These are phyloP conservation scores for Giardia muris DNA, from an alignment of 208 protist genomes.

Conservation along the genomic window DNA sequence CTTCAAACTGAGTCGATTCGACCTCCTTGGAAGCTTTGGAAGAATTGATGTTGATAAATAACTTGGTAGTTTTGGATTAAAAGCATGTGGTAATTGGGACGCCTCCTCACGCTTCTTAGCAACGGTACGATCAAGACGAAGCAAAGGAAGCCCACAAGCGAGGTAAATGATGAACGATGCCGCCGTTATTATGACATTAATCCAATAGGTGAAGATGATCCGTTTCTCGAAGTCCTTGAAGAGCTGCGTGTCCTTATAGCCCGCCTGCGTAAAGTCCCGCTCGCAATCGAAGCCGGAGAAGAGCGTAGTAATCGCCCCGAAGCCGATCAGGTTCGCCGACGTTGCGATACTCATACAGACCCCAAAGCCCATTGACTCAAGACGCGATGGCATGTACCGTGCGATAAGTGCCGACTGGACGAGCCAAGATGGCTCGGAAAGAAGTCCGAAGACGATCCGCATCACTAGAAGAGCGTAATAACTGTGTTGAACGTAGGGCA, in stretches of 20 bases:
- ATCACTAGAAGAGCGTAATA: background rate
- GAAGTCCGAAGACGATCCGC: background rate
- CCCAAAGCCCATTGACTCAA: conserved; percentile 4
- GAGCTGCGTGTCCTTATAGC: background rate
- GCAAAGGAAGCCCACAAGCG: background rate
- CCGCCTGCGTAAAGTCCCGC: background rate
- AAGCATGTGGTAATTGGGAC: background rate
- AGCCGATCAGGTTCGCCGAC: background rate
- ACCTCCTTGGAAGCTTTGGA: background rate
- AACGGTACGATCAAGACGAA: background rate
- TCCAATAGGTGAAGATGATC: background rate
- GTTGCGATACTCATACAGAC: conserved; percentile 16
- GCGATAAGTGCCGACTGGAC: background rate
- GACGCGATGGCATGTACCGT: background rate
- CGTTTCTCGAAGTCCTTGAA: background rate
- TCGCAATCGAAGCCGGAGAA: background rate
- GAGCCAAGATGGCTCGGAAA: background rate
- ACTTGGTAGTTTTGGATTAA: background rate
- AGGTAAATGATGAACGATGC: background rate
- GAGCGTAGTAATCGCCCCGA: background rate
- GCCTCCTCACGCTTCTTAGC: background rate
- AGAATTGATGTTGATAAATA: background rate
- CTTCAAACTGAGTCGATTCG: background rate
- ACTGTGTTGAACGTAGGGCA: background rate
- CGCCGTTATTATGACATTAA: background rate